Conservation (phyloP, 2,329 filamentous ascomycete species). For the Ciborinia camelliae region DNA sequence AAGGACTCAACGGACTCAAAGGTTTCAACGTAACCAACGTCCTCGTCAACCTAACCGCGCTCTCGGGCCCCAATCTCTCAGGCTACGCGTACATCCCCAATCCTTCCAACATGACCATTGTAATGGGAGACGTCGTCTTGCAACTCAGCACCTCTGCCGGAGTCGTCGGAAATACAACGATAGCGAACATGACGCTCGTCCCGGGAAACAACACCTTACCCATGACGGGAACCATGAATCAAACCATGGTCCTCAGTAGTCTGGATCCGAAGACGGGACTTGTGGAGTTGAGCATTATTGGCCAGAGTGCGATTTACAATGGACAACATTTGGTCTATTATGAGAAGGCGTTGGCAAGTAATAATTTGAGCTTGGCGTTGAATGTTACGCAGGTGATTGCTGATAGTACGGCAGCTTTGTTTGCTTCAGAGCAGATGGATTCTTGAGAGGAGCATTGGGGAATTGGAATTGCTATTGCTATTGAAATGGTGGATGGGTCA, state of each 20-base stretch:
- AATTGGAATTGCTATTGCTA: no score
- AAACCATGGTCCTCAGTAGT: slow-evolving; percentile 37
- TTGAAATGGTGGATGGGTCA: no score
- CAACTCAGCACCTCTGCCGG: slow-evolving; percentile 44
- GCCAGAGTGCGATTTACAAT: slow-evolving; percentile 46
- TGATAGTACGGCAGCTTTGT: slow-evolving; percentile 21
- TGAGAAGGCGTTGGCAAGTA: slow-evolving; percentile 45
- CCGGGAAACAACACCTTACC: slow-evolving; percentile 53
- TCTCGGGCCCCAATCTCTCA: slow-evolving; percentile 49
- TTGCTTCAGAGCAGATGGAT: no score
- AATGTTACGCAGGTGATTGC: slow-evolving; percentile 41
- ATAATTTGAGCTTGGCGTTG: slow-evolving; percentile 45
- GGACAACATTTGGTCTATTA: slow-evolving; percentile 53
- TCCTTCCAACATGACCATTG: slow-evolving; percentile 54
- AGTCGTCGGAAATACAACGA: slow-evolving; percentile 47
- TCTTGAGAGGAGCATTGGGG: neutral
- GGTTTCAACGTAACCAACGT: slow-evolving; percentile 50
- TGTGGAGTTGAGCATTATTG: slow-evolving; percentile 49
- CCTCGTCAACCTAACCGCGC: slow-evolving; percentile 42
- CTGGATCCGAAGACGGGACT: slow-evolving; percentile 41
- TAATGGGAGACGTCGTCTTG: slow-evolving; percentile 57
- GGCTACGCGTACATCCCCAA: slow-evolving; percentile 57
- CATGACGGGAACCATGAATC: slow-evolving; percentile 49
- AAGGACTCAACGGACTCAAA: slow-evolving; percentile 54
- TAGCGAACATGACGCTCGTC: slow-evolving; percentile 49